Evolutionary conservation across 192 early-diverging fungal species (phyloP), one percentile per base, ranked within the genome.

Genomic region (Coemansia sp.): DNA sequence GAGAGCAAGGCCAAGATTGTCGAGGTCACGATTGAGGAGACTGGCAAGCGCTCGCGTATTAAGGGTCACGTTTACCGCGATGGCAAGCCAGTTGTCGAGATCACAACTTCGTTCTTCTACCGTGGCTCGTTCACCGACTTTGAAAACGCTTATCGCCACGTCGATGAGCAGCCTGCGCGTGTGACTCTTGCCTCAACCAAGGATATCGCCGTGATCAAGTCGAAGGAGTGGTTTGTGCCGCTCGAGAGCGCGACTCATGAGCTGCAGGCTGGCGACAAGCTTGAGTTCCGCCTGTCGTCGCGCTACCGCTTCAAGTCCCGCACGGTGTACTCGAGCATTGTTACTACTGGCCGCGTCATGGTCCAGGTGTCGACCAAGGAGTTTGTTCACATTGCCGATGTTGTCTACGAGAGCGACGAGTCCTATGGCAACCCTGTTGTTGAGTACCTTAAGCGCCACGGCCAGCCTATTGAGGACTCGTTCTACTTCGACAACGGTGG

Each of bases 41-140:
- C 90, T 57, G 95, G 95, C 55, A 97, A 97, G 84, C 82, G 89
- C 64, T 87, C 95, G 46, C 88, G 91, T 66, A 93, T 97, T 78
- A 87, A 87, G 83, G 91, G 90, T 24, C 74, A 84, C 21, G 80
- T 95, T 24, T 78, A 82, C 51, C 88, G 88, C 57, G 83, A 86
- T 9, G 81, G 82, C 64, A 82, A 86, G 69, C 85, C 89, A 15
- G 78, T 95, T 22, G 82, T 95, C 64, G 92, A 95, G 80, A 87
- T 97, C 42, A 89, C 89, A 38, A 87, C 82, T 46, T 86, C 86
- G 55, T 97, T 97, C 85, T 85, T 97, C 80, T 94, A 93, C 83
- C 89, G 95, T 68, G 95, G 95, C 34, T 69, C 70, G 41, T 97
- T 93, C 56, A 80, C 78, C 38, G 95, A 97, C 69, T 95, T 86